phyloP scores from a whole-genome alignment of 2,329 filamentous ascomycete genomes.

The Septoria petroselini region DNA sequence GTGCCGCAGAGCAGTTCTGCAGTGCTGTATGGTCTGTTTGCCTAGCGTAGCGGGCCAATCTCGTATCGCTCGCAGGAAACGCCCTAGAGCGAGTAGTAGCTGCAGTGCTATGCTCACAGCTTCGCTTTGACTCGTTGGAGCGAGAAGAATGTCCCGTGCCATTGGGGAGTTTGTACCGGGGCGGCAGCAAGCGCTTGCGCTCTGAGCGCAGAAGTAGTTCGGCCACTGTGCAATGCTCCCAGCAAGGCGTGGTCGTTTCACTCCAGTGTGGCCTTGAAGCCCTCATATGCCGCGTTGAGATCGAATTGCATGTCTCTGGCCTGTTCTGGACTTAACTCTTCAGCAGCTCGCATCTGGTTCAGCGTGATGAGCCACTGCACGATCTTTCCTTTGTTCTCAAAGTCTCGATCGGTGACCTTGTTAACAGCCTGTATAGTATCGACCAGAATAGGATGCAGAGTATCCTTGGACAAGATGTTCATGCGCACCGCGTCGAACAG shows the following conservation, averaged over 20 bases:
- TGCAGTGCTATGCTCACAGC: too few relatives aligned
- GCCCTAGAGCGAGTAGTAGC: too few relatives aligned
- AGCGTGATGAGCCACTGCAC: conserved; percentile 96
- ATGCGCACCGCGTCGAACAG: conserved; percentile 93
- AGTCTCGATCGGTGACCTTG: conserved; percentile 91
- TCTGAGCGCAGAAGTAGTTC: too few relatives aligned
- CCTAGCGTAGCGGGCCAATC: too few relatives aligned
- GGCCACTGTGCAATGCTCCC: neutral
- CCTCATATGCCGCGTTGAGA: conserved; percentile 90
- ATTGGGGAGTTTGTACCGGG: too few relatives aligned
- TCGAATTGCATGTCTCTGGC: conserved; percentile 86
- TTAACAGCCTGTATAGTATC: conserved; percentile 97
- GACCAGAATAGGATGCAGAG: conserved; percentile 88
- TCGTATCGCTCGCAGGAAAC: too few relatives aligned
- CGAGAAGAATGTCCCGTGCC: too few relatives aligned
- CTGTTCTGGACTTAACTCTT: conserved; percentile 83
- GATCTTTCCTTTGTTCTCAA: conserved; percentile 93
- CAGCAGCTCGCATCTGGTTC: conserved; percentile 96
- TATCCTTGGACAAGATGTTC: conserved; percentile 89
- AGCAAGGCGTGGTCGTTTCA: conserved; percentile 14
- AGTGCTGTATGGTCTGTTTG: too few relatives aligned
- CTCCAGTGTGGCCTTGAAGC: conserved; percentile 76
- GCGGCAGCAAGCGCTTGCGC: too few relatives aligned
- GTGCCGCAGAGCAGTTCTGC: too few relatives aligned
- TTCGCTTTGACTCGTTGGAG: too few relatives aligned